phyloP scores from a whole-genome alignment of 441 rosid species.

The Adansonia gregorii region DNA sequence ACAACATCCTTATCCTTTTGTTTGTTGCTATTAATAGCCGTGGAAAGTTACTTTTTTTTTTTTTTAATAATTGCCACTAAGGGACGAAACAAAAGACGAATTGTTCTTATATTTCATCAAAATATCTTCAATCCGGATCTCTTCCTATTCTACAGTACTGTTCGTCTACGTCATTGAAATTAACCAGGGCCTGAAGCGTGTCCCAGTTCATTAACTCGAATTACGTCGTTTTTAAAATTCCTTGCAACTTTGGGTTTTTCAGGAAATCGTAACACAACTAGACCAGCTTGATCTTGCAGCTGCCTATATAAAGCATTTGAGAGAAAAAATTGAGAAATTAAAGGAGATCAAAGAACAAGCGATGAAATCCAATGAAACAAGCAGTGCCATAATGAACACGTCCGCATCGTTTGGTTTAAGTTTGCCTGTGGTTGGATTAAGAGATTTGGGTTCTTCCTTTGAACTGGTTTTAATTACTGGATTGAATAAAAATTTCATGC shows the following conservation, averaged over 20 bases:
- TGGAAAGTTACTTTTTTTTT: too few relatives aligned
- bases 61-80: neutral
- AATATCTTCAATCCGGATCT: neutral
- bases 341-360: constrained; percentile 43
- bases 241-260: neutral
- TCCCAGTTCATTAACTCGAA: too few relatives aligned
- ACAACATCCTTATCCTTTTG: neutral
- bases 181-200: neutral
- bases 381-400: neutral
- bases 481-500: constrained; percentile 46
- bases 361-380: constrained; percentile 9
- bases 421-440: constrained; percentile 46
- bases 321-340: constrained; percentile 44
- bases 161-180: neutral
- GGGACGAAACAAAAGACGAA: neutral
- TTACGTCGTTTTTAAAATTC: neutral
- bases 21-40: neutral
- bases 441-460: constrained; percentile 45
- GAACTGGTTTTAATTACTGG: constrained; percentile 52
- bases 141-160: neutral
- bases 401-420: constrained; percentile 14
- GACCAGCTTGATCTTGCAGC: constrained; percentile 55
- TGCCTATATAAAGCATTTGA: constrained; percentile 46
- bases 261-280: constrained; percentile 50
- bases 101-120: neutral